Base-by-base conservation (phyloP, 1,284 basidiomycete genomes). In the Cutaneotrichosporon sp. region DNA sequence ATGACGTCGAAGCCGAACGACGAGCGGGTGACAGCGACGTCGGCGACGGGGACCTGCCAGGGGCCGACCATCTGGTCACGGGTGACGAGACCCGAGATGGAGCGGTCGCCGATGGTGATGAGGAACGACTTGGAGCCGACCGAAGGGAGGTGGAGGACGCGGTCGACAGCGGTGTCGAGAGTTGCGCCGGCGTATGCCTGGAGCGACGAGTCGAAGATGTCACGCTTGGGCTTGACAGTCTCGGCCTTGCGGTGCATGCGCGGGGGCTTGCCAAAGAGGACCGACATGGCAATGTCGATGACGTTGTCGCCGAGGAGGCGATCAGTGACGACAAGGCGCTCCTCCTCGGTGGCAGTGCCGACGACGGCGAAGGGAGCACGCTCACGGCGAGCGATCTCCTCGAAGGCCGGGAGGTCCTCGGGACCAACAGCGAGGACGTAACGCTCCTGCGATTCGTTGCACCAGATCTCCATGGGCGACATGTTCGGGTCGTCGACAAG, bases 401-500 rank as follows among this genome's bases (percentile, higher is more conserved):
- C 87, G 79, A 99, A 98, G 10, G 71, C 68, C 4, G 72, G 68
- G 27, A 83, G 72, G 18, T 82, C 78, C 18, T 86, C 84, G 4
- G 86, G 85, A 1, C 85, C 84, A 63, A 97, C 85, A 18, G 93
- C 97, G 33, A 99, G 85, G 34, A 99, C 97, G 75, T 99, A 99
- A 49, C 97, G 88, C 76, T 99, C 95, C 82, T 99, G 95, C 67
- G 89, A 91, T 81, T 99, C 97, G 80, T 99, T 99, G 80, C 97
- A 99, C 95, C 95, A 99, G 64, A 99, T 98, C 82, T 98, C 95
- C 94, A 99, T 97, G 0, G 95, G 97, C 10, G 91, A 95, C 92
- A 99, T 93, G 51, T 89, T 88, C 33, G 86, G 84, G 78, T 99
- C 97, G 42, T 93, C 95, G 50, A 97, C 87, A 27, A 92, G 85